Evolutionary conservation across 768 basidiomycete species (phyloP).

Genomic region (Lentinula aciculospora): DNA sequence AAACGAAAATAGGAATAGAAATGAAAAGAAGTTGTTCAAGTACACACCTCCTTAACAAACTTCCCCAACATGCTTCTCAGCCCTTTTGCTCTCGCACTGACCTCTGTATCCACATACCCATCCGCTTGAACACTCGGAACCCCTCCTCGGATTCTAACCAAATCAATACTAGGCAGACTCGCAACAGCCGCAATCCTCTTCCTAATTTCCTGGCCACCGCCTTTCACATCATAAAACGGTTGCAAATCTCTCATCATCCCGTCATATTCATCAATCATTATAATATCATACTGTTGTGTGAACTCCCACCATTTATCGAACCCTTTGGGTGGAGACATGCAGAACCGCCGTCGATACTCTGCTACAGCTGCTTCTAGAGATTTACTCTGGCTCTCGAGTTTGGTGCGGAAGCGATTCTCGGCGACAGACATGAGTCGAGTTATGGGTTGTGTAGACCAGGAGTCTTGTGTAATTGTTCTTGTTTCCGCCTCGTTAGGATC

Average conservation of each 20-base stretch:
- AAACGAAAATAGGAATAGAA: not conserved
- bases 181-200: not conserved
- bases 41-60: not conserved
- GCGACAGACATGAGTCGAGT: constrained; percentile 79
- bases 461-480: not conserved
- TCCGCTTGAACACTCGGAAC: not conserved
- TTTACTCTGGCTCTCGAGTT: constrained; percentile 71
- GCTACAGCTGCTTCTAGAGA: constrained; percentile 71
- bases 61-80: constrained; percentile 71
- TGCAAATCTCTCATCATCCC: constrained; percentile 70
- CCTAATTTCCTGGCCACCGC: constrained; percentile 31
- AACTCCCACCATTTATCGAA: constrained; percentile 92
- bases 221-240: constrained; percentile 72
- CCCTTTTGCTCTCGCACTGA: constrained; percentile 72
- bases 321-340: constrained; percentile 76
- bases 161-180: not conserved
- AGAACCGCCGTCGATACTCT: constrained; percentile 79
- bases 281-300: constrained; percentile 61
- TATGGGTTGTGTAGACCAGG: constrained; percentile 61
- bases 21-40: not conserved
- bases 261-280: constrained; percentile 89
- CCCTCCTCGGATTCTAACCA: not conserved
- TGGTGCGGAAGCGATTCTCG: constrained; percentile 57
- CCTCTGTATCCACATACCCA: constrained; percentile 60
- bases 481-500: not conserved